Evolutionary conservation across 192 early-diverging fungal species (phyloP).

Genomic region (Backusella australiensis): DNA sequence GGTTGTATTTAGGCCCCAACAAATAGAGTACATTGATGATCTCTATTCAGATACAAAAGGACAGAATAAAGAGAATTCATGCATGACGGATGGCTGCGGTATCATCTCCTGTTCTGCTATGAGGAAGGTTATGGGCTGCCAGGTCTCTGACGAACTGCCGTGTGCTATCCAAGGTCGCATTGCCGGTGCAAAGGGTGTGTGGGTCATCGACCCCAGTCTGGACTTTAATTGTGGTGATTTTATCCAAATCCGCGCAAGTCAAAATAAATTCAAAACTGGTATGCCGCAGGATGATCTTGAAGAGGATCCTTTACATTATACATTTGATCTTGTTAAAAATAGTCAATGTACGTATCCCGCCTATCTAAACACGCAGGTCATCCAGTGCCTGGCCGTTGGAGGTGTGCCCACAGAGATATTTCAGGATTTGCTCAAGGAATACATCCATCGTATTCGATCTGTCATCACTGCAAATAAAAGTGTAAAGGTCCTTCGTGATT

Average conservation of each 20-base stretch:
- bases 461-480: conserved; percentile 19
- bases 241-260: conserved; percentile 28
- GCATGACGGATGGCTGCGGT: conserved; percentile 41
- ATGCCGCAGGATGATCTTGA: background rate
- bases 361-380: conserved; percentile 33
- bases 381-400: conserved; percentile 24
- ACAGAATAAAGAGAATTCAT: background rate
- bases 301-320: conserved; percentile 20
- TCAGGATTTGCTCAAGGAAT: conserved; percentile 29
- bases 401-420: conserved; percentile 23
- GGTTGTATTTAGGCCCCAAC: conserved; percentile 20
- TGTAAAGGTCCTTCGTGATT: conserved; percentile 13
- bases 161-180: conserved; percentile 39
- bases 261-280: conserved; percentile 32
- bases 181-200: conserved; percentile 37
- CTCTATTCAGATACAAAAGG: background rate
- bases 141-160: conserved; percentile 18
- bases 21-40: conserved; percentile 25
- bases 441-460: conserved; percentile 12
- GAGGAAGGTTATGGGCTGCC: conserved; percentile 19
- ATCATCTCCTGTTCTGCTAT: conserved; percentile 33
- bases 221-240: conserved; percentile 18
- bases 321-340: conserved; percentile 30
- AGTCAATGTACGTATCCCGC: conserved; percentile 19
- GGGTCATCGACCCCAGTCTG: conserved; percentile 21